Evolutionary conservation across 768 basidiomycete genomes (phyloP).

Genomic region (Lactarius sanguifluus): DNA sequence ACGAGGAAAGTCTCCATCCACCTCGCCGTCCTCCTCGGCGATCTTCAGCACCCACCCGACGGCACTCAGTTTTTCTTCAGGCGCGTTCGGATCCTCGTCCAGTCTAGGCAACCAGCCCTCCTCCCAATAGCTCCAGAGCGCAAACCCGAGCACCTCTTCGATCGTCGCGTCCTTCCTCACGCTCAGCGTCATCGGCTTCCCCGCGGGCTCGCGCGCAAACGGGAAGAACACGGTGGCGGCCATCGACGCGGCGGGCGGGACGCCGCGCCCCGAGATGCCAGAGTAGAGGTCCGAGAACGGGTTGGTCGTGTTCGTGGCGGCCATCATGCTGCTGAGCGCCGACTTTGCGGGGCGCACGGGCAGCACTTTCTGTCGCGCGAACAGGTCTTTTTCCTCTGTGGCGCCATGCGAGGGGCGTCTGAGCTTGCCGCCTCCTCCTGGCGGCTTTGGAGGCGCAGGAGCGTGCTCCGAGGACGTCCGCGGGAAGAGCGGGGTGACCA

Average conservation of each 20-base stretch:
- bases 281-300: slow-evolving; percentile 89
- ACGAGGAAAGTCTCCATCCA: slow-evolving; percentile 99
- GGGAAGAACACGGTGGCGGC: slow-evolving; percentile 85
- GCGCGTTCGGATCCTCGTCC: slow-evolving; percentile 59
- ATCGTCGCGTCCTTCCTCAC: slow-evolving; percentile 88
- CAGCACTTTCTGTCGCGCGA: slow-evolving; percentile 52
- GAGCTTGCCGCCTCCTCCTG: slow-evolving; percentile 5
- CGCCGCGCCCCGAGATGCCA: slow-evolving; percentile 74
- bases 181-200: slow-evolving; percentile 65
- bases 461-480: slow-evolving; percentile 30
- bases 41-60: slow-evolving; percentile 92
- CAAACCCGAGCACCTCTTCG: slow-evolving; percentile 94
- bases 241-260: slow-evolving; percentile 54
- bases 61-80: slow-evolving; percentile 68
- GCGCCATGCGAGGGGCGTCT: slow-evolving; percentile 30
- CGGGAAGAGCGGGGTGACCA: slow-evolving; percentile 45
- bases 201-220: slow-evolving; percentile 59
- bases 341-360: slow-evolving; percentile 52
- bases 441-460: neutral
- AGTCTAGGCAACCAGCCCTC: slow-evolving; percentile 77
- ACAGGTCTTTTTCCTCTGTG: slow-evolving; percentile 36
- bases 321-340: slow-evolving; percentile 72
- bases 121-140: slow-evolving; percentile 93
- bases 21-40: slow-evolving; percentile 95
- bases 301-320: slow-evolving; percentile 62